These are phyloP conservation scores for Puccinia novopanici DNA, from an alignment of 1,284 basidiomycete species.

Conservation along the genomic window DNA sequence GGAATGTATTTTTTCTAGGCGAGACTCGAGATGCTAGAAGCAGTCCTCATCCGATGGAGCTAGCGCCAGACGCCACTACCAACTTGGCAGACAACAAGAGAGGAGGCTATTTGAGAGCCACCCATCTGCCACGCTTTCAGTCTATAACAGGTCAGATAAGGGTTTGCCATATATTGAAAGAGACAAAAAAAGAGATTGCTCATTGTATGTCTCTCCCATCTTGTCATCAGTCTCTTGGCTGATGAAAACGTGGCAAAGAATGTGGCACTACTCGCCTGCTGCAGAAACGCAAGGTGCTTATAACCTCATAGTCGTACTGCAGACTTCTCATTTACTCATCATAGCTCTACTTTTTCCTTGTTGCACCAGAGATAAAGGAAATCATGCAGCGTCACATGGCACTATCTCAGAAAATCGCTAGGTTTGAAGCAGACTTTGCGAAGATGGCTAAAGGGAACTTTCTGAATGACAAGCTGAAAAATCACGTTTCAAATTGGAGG, in stretches of 20 bases:
- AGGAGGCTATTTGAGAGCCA: background rate
- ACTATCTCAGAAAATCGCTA: too few relatives aligned
- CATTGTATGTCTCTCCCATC: background rate
- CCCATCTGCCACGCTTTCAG: background rate
- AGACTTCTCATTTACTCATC: background rate
- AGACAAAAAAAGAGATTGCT: background rate
- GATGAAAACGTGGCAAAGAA: background rate
- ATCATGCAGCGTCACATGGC: too few relatives aligned
- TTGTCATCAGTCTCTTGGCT: too few relatives aligned
- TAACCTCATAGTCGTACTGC: background rate
- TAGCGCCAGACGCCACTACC: background rate
- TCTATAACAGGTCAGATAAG: too few relatives aligned
- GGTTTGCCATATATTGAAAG: background rate
- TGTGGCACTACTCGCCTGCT: background rate
- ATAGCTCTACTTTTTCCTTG: background rate
- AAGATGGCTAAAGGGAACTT: background rate
- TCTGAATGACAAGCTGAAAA: background rate
- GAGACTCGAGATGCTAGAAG: background rate
- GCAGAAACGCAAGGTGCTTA: background rate
- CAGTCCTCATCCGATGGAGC: background rate
- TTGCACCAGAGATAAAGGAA: too few relatives aligned
- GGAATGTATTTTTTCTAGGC: background rate
- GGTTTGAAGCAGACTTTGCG: background rate
- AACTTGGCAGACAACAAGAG: background rate
- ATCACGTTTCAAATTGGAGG: background rate